These are phyloP conservation scores for Chrysanthemum lavandulifolium DNA, from an alignment of 129 eudicot species.

Conservation along the genomic window DNA sequence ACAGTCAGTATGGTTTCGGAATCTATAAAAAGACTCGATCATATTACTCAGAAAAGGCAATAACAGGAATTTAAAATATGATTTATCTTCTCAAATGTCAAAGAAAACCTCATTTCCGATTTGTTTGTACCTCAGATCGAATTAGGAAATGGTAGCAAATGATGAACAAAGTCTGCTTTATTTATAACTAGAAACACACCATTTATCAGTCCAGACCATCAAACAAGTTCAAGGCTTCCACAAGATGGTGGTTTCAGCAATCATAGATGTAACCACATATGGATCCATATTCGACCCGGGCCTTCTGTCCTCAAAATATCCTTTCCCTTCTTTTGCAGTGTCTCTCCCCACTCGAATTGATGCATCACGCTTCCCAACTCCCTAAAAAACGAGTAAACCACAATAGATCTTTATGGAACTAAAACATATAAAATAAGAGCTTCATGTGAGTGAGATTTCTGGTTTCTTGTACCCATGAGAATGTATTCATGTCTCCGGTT, in stretches of 20 bases:
- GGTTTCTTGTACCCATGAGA: slow-evolving; percentile 61
- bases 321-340: slow-evolving; percentile 32
- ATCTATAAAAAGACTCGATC: too few species aligned
- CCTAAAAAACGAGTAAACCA: slow-evolving; percentile 11
- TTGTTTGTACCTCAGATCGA: background rate
- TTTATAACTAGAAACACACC: background rate
- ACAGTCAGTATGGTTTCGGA: too few species aligned
- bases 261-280: slow-evolving; percentile 43
- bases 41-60: background rate
- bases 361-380: slow-evolving; percentile 31
- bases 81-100: background rate
- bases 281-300: slow-evolving; percentile 45
- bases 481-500: slow-evolving; percentile 67
- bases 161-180: background rate
- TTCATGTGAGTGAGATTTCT: background rate
- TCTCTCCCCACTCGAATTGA: slow-evolving; percentile 37
- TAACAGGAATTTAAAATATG: background rate
- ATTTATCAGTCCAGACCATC: slow-evolving; percentile 11
- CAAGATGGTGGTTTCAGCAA: slow-evolving; percentile 43
- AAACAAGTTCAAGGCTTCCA: slow-evolving; percentile 32
- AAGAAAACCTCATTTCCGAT: background rate
- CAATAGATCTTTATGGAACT: background rate
- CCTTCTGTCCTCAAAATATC: slow-evolving; percentile 41
- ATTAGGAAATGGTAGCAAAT: background rate
- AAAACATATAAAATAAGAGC: background rate